A percentile compares a stretch with the other conserved stretches of the same genome.
Conservation (phyloP, 2,329 filamentous ascomycete species). For the Tolypocladium amazonense region DNA sequence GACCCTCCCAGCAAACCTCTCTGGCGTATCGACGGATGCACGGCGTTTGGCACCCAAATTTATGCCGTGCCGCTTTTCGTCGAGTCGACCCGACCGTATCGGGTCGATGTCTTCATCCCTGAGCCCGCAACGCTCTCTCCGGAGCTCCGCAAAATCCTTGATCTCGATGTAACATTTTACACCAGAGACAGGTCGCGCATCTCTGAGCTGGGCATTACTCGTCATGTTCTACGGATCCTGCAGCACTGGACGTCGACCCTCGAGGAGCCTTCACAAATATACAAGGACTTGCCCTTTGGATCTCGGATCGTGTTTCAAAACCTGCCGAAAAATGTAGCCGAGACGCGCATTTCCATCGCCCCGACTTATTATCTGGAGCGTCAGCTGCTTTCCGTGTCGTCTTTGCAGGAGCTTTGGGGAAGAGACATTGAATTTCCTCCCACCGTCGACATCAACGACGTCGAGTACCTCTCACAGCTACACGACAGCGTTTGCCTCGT, state of each 20-base stretch:
- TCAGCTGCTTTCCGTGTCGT: conserved; percentile 34
- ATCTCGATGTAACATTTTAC: conserved; percentile 41
- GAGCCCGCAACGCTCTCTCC: conserved; percentile 32
- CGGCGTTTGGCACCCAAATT: conserved; percentile 46
- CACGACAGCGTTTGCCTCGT: conserved; percentile 51
- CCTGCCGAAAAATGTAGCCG: conserved; percentile 33
- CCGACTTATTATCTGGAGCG: conserved; percentile 42
- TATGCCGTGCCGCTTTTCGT: conserved; percentile 45
- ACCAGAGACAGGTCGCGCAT: conserved; percentile 39
- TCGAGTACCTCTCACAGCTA: conserved; percentile 42
- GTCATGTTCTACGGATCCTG: conserved; percentile 42
- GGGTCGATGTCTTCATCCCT: conserved; percentile 48
- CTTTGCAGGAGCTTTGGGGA: conserved; percentile 33
- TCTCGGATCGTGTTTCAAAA: conserved; percentile 45
- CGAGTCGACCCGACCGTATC: conserved; percentile 32
- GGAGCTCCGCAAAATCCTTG: conserved; percentile 32
- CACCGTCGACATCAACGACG: conserved; percentile 34
- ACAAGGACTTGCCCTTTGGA: conserved; percentile 42
- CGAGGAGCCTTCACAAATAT: conserved; percentile 21
- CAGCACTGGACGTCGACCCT: conserved; percentile 35
- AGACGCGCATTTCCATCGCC: conserved; percentile 35
- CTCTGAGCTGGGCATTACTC: conserved; percentile 37
- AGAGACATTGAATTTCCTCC: conserved; percentile 29
- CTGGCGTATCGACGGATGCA: conserved; percentile 50
- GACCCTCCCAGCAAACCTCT: conserved; percentile 29